A percentile compares a stretch with the other conserved stretches of the same genome.
phyloP scores from a whole-genome alignment of 2,329 filamentous ascomycete genomes.

The Fusarium armeniacum region DNA sequence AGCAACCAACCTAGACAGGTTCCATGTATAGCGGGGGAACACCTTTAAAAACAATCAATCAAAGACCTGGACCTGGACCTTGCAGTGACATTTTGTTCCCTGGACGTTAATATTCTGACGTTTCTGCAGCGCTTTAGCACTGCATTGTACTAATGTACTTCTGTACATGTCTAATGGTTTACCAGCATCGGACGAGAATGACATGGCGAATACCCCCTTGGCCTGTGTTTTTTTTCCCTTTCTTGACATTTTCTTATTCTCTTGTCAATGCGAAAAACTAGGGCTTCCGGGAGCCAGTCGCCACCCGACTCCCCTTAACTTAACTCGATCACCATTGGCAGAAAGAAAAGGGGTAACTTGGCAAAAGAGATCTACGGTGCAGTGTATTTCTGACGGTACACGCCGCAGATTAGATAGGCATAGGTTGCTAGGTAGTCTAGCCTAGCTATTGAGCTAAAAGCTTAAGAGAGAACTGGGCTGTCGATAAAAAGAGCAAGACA shows the following conservation, averaged over 20 bases:
- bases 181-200: conserved; percentile 28
- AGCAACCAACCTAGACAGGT: neutral
- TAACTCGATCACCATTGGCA: conserved; percentile 23
- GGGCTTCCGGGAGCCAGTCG: conserved; percentile 40
- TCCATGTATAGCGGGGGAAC: conserved; percentile 25
- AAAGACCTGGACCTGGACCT: conserved; percentile 20
- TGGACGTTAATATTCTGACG: neutral
- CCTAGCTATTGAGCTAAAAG: conserved; percentile 33
- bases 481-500: conserved; percentile 23
- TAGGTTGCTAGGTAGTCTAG: neutral
- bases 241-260: neutral
- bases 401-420: conserved; percentile 36
- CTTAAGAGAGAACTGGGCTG: conserved; percentile 33
- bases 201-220: conserved; percentile 3
- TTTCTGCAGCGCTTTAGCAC: conserved; percentile 8
- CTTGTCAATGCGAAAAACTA: conserved; percentile 27
- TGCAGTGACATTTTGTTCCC: conserved; percentile 27
- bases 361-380: conserved; percentile 38
- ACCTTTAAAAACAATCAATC: conserved; percentile 3
- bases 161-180: neutral
- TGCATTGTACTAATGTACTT: neutral
- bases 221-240: neutral
- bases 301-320: conserved; percentile 27
- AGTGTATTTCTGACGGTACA: conserved; percentile 24
- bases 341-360: conserved; percentile 35